Base-by-base conservation (phyloP, 805 yeast species). In the Cyberlindnera veronae region DNA sequence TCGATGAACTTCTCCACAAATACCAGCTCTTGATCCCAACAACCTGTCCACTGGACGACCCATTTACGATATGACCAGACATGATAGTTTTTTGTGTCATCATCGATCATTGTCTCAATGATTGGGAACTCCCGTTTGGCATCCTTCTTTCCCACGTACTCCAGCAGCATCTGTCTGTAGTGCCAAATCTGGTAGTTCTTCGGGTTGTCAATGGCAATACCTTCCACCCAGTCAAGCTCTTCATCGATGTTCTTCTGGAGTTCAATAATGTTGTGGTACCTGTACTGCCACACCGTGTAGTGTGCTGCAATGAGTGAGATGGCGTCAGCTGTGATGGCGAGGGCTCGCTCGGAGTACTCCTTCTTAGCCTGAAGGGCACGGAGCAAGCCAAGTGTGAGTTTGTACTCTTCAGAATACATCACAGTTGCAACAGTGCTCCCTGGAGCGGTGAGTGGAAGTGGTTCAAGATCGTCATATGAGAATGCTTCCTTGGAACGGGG, bases 131-230 rank as follows among this genome's bases (percentile, higher is more conserved):
- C 98, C 27, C 80, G 65, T 30, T 62, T 66, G 2, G 72, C 62
- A 32, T 67, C 51, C 50, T 71, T 71, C n/a, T 41, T 41, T 4
- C 45, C 54, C 1, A 61, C 58, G 29, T 39, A 16, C 30, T 69
- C 69, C 39, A 84, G 63, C 8, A 91, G 57, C 24, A 79, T 66
- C 54, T 84, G 90, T 41, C 97, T 74, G 57, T 91, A 90, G 53
- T 90, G 86, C 97, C 98, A 93, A n/a, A 91, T 83, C 61, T 93
- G 99, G 63, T 93, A 93, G 66, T 90, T 91, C 61, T 93, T 93
- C 29, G 90, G 84, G 59, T 84, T 83, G 11, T 74, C 79, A 35
- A 84, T 56, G 0, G 95, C 90, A 26, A 86, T 65, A 24, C 69
- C 69, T 53, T 86, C 93, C 47, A 88, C 72, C 96, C 96, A 88